Evolutionary conservation across 2,329 filamentous ascomycete species (phyloP).

Genomic region (Clonostachys chloroleuca): DNA sequence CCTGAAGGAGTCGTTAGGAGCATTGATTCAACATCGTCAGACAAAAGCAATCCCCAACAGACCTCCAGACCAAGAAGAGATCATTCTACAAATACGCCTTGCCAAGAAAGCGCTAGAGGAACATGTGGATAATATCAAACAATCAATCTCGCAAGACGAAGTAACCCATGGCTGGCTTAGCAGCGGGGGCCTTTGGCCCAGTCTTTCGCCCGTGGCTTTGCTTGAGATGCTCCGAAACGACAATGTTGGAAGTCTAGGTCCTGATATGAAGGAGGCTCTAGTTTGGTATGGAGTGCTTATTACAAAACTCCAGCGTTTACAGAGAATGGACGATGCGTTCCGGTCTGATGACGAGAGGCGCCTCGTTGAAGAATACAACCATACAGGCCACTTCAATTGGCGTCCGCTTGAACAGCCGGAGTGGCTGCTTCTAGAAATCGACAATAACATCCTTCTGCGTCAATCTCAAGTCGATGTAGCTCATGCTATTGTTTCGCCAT

Average conservation of each 20-base stretch:
- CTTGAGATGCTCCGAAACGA: constrained; percentile 37
- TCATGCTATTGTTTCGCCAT: constrained; percentile 42
- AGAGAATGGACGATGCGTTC: constrained; percentile 29
- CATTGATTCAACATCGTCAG: no score
- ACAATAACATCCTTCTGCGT: constrained; percentile 58
- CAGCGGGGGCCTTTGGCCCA: constrained; percentile 37
- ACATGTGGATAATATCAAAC: no score
- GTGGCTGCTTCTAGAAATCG: constrained; percentile 59
- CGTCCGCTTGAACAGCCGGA: constrained; percentile 47
- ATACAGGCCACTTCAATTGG: constrained; percentile 54
- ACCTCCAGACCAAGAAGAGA: no score
- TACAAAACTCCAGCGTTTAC: constrained; percentile 35
- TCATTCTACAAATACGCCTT: no score
- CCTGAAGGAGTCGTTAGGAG: background rate
- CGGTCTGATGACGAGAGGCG: constrained; percentile 28
- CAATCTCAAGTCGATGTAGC: constrained; percentile 55
- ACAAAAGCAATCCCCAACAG: no score
- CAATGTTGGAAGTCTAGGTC: constrained; percentile 16
- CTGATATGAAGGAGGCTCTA: constrained; percentile 29
- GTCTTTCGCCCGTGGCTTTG: constrained; percentile 30
- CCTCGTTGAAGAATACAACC: constrained; percentile 39
- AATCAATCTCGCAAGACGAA: background rate
- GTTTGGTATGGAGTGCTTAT: constrained; percentile 36
- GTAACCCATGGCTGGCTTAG: constrained; percentile 28
- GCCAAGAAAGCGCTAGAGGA: no score